Conservation (phyloP, 495 filamentous ascomycete species). For the Neurospora tetrasperma region DNA sequence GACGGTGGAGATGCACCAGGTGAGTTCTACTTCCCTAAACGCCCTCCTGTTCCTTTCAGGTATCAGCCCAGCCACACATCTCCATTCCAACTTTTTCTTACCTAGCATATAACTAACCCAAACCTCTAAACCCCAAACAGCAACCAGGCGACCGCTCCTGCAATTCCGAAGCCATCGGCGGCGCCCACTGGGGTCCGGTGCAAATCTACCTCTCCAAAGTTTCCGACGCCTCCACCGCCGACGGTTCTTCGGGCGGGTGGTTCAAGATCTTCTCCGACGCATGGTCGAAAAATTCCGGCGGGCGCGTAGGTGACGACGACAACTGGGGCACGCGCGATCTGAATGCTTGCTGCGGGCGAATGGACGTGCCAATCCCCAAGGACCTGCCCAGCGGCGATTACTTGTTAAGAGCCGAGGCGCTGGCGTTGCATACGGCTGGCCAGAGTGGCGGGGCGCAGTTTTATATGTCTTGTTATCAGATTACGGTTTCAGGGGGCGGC, state of each 20-base stretch:
- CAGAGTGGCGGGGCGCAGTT: slow-evolving; percentile 32
- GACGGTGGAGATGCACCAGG: slow-evolving; percentile 42
- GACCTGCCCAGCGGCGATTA: slow-evolving; percentile 41
- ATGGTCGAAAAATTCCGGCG: slow-evolving; percentile 29
- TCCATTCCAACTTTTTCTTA: neutral
- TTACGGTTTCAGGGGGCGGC: slow-evolving; percentile 27
- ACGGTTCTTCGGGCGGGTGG: slow-evolving; percentile 30
- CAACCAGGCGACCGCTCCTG: slow-evolving; percentile 36
- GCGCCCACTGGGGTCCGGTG: slow-evolving; percentile 38
- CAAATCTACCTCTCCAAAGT: slow-evolving; percentile 46
- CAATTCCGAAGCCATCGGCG: slow-evolving; percentile 38
- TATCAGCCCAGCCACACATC: neutral
- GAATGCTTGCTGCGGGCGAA: slow-evolving; percentile 40
- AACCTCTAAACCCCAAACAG: slow-evolving; percentile 9
- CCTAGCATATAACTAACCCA: neutral
- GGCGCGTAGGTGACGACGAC: slow-evolving; percentile 31
- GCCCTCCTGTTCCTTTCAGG: neutral
- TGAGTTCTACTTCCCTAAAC: slow-evolving; percentile 6
- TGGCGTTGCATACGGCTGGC: slow-evolving; percentile 41
- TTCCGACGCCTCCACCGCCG: slow-evolving; percentile 35
- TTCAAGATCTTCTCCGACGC: slow-evolving; percentile 43
- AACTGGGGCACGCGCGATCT: slow-evolving; percentile 43
- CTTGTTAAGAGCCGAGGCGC: slow-evolving; percentile 40
- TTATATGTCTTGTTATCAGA: slow-evolving; percentile 43
- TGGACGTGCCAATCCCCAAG: slow-evolving; percentile 37